These are phyloP conservation scores for Gardenia jasminoides DNA, from an alignment of 257 asterid genomes.

Conservation along the genomic window DNA sequence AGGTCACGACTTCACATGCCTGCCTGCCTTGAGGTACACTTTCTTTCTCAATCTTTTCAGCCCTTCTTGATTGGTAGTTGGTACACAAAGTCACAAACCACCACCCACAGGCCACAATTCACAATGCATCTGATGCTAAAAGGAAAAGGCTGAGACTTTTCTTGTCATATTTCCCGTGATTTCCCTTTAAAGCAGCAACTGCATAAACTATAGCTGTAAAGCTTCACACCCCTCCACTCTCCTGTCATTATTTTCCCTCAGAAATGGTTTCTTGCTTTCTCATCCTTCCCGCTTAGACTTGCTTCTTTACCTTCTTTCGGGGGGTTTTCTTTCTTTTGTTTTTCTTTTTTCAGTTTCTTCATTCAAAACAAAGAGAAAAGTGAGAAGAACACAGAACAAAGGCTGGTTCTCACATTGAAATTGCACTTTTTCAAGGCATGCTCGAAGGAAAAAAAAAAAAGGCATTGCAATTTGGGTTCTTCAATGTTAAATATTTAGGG, in stretches of 20 bases:
- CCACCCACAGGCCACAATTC: neutral
- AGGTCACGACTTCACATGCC: slow-evolving; percentile 15
- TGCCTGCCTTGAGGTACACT: neutral
- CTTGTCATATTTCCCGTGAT: slow-evolving; percentile 16
- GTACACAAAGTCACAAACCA: no score
- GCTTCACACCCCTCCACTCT: slow-evolving; percentile 21
- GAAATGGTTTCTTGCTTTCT: neutral
- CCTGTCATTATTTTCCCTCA: slow-evolving; percentile 16
- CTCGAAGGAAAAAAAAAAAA: neutral
- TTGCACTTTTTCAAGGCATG: neutral
- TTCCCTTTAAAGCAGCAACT: slow-evolving; percentile 24
- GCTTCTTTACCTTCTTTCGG: neutral
- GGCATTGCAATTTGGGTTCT: neutral
- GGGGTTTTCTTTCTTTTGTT: neutral
- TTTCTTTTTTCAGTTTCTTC: neutral
- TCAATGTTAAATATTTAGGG: neutral
- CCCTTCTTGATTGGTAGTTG: neutral
- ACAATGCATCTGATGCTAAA: slow-evolving; percentile 16
- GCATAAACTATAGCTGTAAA: slow-evolving; percentile 32
- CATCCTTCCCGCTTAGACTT: slow-evolving; percentile 20
- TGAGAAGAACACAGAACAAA: neutral
- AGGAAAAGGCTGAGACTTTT: slow-evolving; percentile 15
- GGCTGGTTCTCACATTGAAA: neutral
- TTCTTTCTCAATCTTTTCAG: no score
- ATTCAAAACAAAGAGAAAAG: neutral